These are phyloP conservation scores for Marchantia polymorpha DNA, from an alignment of 225 moss, liverwort and hornwort species.

Conservation along the genomic window DNA sequence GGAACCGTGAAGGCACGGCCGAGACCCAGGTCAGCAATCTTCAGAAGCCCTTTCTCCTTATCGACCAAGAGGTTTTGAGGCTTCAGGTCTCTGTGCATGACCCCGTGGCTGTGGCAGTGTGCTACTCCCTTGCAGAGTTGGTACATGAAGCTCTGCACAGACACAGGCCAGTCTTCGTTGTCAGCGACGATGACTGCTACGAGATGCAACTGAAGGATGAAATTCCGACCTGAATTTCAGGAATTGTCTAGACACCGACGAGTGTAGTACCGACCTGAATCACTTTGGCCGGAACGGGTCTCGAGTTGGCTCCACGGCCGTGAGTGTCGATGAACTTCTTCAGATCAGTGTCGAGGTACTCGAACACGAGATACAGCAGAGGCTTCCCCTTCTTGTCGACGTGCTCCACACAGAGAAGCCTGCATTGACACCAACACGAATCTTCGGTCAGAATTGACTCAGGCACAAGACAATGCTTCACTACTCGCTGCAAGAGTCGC, in stretches of 20 bases:
- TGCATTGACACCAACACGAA: background rate
- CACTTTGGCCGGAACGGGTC: conserved; percentile 26
- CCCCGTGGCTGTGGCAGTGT: conserved; percentile 44
- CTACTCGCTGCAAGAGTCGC: too few species aligned
- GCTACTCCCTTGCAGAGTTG: conserved; percentile 41
- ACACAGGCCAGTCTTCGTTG: background rate
- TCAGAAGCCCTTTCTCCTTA: conserved; percentile 36
- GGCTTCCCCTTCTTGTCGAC: conserved; percentile 43
- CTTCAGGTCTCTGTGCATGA: conserved; percentile 43
- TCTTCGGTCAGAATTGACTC: background rate
- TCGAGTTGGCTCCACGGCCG: conserved; percentile 28
- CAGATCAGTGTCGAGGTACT: conserved; percentile 38
- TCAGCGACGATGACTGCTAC: background rate
- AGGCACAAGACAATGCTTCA: background rate
- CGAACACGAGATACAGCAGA: conserved; percentile 33
- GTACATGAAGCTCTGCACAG: conserved; percentile 41
- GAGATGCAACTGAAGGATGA: too few species aligned
- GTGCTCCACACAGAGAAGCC: conserved; percentile 39
- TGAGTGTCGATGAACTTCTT: conserved; percentile 39
- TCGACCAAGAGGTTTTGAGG: conserved; percentile 40
- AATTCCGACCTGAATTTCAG: too few species aligned
- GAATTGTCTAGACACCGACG: too few species aligned
- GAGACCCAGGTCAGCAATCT: conserved; percentile 41
- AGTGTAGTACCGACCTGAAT: conserved; percentile 32
- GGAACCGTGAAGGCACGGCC: conserved; percentile 43